Evolutionary conservation across 78 protist genomes (phyloP).

Genomic region (Cyanophora paradoxa): DNA sequence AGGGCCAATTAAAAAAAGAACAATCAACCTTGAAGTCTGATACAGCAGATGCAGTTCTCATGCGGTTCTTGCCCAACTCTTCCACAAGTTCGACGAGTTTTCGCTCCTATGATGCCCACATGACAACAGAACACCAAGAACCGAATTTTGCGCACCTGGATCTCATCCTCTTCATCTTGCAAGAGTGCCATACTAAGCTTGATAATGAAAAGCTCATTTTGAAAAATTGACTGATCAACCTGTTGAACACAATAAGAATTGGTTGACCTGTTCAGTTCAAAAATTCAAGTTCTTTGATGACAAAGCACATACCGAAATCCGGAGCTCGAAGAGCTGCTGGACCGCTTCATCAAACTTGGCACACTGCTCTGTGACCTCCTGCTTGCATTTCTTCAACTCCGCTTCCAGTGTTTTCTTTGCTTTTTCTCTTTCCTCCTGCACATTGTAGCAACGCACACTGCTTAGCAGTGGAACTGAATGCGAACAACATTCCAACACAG

Average conservation of each 20-base stretch:
- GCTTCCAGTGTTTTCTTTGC: no score
- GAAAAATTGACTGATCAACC: constrained; percentile 8
- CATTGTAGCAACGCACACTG: no score
- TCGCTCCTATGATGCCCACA: no score
- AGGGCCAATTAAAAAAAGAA: no score
- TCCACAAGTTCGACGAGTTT: not conserved
- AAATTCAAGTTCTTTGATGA: no score
- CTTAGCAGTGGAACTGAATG: no score
- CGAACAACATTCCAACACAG: no score
- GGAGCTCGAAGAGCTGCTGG: not conserved
- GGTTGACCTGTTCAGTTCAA: no score
- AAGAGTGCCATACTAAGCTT: not conserved
- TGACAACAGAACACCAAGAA: no score
- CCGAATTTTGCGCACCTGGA: not conserved
- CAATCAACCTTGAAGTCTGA: not conserved
- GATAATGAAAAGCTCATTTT: constrained; percentile 15
- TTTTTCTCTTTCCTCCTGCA: no score
- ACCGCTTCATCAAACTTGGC: constrained; percentile 1
- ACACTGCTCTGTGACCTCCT: not conserved
- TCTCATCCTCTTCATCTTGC: not conserved
- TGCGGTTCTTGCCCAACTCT: not conserved
- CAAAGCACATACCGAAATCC: no score
- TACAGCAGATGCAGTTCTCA: not conserved
- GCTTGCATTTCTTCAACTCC: constrained; percentile 15
- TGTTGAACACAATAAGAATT: no score